Evolutionary conservation across 345 rosid species (phyloP).

Genomic region (Linum usitatissimum): DNA sequence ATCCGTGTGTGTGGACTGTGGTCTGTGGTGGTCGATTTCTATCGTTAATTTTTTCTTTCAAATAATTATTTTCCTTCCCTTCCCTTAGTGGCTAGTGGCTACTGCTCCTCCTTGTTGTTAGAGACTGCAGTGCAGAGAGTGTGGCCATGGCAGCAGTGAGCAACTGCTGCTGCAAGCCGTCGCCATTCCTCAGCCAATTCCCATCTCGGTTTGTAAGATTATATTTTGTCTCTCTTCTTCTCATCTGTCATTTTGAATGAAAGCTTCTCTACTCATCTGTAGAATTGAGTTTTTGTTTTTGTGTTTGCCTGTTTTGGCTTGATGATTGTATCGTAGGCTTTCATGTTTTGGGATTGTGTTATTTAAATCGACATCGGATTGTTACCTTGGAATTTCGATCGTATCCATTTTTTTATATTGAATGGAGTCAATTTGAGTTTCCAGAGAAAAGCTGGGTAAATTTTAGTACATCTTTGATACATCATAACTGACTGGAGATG

Average conservation of each 20-base stretch:
- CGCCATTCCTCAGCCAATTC: constrained; percentile 33
- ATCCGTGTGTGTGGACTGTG: too few species aligned
- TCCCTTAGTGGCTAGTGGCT: too few species aligned
- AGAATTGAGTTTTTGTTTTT: neutral
- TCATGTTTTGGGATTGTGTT: neutral
- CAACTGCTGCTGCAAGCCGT: constrained; percentile 37
- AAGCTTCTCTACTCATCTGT: neutral
- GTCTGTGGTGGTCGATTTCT: too few species aligned
- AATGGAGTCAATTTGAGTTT: too few species aligned
- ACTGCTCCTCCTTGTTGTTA: too few species aligned
- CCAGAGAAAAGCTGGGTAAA: too few species aligned
- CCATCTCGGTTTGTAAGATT: constrained; percentile 27
- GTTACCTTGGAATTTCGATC: neutral
- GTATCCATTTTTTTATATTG: too few species aligned
- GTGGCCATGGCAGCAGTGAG: constrained; percentile 41
- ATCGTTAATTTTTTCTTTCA: too few species aligned
- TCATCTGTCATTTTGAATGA: neutral
- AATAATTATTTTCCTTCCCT: too few species aligned
- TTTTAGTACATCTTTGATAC: neutral
- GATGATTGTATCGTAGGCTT: neutral
- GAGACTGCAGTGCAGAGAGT: neutral
- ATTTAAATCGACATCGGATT: neutral
- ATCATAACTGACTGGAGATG: too few species aligned
- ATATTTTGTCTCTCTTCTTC: constrained; percentile 6
- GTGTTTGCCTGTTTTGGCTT: neutral